Evolutionary conservation across 2,329 filamentous ascomycete genomes (phyloP).

Genomic region (Diaporthe amygdali): DNA sequence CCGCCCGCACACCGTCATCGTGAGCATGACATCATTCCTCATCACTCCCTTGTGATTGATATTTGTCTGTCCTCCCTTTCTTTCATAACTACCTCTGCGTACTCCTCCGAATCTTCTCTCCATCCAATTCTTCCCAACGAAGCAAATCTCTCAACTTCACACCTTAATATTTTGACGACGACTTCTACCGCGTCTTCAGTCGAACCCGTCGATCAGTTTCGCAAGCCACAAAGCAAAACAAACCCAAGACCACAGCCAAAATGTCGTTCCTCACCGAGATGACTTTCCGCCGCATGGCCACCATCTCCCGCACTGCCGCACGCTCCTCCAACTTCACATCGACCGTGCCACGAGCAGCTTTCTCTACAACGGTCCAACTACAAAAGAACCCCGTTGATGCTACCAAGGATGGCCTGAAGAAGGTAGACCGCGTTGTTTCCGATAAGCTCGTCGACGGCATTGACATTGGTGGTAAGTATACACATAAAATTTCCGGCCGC

Average conservation of each 20-base stretch:
- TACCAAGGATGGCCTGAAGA: slow-evolving; percentile 65
- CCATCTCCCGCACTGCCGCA: slow-evolving; percentile 43
- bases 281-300: slow-evolving; percentile 48
- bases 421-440: slow-evolving; percentile 63
- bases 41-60: background rate
- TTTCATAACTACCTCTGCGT: background rate
- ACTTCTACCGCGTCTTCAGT: background rate
- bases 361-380: slow-evolving; percentile 51
- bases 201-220: slow-evolving; percentile 9
- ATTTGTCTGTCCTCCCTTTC: background rate
- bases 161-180: background rate
- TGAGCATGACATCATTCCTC: slow-evolving; percentile 18
- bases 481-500: too few relatives aligned
- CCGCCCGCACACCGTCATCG: background rate
- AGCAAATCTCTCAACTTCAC: background rate
- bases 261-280: slow-evolving; percentile 62
- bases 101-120: background rate
- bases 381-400: slow-evolving; percentile 58
- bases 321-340: slow-evolving; percentile 36
- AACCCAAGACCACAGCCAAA: slow-evolving; percentile 28
- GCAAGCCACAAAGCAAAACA: background rate
- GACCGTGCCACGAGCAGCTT: slow-evolving; percentile 46
- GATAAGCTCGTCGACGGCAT: slow-evolving; percentile 68
- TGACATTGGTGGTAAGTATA: slow-evolving; percentile 58
- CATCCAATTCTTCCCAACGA: background rate